Conservation (phyloP, 805 yeast genomes). For the Lipomyces yamadae region DNA sequence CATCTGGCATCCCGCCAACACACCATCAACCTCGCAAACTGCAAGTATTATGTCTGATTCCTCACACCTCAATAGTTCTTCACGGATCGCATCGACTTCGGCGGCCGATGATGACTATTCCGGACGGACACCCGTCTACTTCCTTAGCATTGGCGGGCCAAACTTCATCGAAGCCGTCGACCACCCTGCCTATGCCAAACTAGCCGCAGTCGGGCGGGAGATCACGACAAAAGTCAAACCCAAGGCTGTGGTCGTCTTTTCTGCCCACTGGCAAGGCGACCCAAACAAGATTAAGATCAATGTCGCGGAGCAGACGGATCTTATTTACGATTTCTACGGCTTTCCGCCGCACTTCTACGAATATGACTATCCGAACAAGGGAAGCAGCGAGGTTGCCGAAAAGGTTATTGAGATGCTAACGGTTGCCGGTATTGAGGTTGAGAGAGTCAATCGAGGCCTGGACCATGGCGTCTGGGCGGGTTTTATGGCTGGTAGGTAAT, state of each 20-base stretch:
- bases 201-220: conserved; percentile 55
- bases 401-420: conserved; percentile 52
- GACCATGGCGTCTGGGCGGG: conserved; percentile 85
- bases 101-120: no score
- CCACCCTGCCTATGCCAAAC: conserved; percentile 63
- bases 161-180: conserved; percentile 62
- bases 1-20: not conserved
- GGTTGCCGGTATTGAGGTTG: conserved; percentile 52
- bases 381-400: conserved; percentile 52
- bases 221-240: conserved; percentile 54
- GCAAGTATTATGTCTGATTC: not conserved
- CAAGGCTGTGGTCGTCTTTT: conserved; percentile 64
- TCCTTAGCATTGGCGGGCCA: conserved; percentile 81
- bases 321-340: conserved; percentile 75
- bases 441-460: conserved; percentile 59
- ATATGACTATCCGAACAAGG: conserved; percentile 61
- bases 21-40: not conserved
- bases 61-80: not conserved
- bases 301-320: conserved; percentile 52
- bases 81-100: not conserved
- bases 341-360: conserved; percentile 68
- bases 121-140: conserved; percentile 56
- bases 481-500: not conserved
- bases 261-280: conserved; percentile 73
- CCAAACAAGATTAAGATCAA: conserved; percentile 16